phyloP scores from a whole-genome alignment of 179 eudicot species.

The Silene noctiflora region DNA sequence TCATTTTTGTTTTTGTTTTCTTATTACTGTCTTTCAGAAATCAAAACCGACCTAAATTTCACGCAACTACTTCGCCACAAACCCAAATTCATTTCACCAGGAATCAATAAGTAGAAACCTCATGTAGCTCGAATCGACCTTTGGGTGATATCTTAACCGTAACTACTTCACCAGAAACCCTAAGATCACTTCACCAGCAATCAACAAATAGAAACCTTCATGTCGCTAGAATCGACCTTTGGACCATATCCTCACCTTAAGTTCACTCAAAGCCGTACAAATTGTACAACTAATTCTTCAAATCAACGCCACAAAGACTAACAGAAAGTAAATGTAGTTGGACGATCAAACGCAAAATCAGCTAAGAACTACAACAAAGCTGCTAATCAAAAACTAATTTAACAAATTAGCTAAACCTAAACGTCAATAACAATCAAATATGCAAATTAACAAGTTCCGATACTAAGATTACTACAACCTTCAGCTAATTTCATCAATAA shows the following conservation, averaged over 20 bases:
- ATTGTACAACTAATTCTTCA: neutral
- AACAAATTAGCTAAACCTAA: neutral
- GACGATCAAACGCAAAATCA: neutral
- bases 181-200: neutral
- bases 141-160: neutral
- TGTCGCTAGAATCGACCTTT: neutral
- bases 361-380: neutral
- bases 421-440: neutral
- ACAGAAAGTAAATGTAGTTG: neutral
- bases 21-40: neutral
- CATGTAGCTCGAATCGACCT: neutral
- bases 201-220: neutral
- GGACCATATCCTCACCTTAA: neutral
- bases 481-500: neutral
- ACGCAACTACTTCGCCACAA: neutral
- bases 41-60: neutral
- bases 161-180: constrained; percentile 6
- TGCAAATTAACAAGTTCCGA: neutral
- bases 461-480: neutral
- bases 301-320: neutral
- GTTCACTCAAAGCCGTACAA: neutral
- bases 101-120: neutral
- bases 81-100: neutral
- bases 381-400: neutral
- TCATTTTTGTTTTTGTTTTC: neutral